Conservation (phyloP, 148 eudicot species). For the Amaranthus hypochondriacus region DNA sequence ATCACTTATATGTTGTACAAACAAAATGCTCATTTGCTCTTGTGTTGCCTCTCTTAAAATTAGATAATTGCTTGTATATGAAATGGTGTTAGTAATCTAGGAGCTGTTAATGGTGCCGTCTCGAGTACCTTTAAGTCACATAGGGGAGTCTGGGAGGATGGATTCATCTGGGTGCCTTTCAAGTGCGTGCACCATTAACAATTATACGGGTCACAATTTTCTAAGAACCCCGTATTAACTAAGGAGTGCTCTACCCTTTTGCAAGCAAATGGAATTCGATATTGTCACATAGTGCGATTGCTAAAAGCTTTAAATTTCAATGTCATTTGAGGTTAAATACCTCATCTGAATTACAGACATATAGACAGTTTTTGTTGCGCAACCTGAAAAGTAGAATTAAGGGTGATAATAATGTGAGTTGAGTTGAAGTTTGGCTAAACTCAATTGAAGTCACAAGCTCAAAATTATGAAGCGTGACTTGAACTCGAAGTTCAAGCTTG, state of each 20-base stretch:
- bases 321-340: background rate
- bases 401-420: no score
- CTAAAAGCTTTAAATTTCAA: background rate
- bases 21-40: background rate
- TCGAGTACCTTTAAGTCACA: background rate
- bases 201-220: background rate
- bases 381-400: no score
- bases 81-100: background rate
- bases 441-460: no score
- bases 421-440: no score
- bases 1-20: background rate
- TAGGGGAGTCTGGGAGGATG: background rate
- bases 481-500: no score
- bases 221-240: background rate
- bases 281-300: background rate
- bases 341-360: background rate
- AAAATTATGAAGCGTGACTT: no score
- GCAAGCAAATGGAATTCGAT: background rate
- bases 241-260: background rate
- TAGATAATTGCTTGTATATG: background rate
- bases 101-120: background rate
- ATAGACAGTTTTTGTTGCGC: background rate
- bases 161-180: background rate
- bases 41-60: background rate
- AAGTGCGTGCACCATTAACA: background rate